Evolutionary conservation across 371 early-diverging fungal genomes (phyloP), one percentile per base, ranked within the genome.

Genomic region (Funneliformis caledonium): DNA sequence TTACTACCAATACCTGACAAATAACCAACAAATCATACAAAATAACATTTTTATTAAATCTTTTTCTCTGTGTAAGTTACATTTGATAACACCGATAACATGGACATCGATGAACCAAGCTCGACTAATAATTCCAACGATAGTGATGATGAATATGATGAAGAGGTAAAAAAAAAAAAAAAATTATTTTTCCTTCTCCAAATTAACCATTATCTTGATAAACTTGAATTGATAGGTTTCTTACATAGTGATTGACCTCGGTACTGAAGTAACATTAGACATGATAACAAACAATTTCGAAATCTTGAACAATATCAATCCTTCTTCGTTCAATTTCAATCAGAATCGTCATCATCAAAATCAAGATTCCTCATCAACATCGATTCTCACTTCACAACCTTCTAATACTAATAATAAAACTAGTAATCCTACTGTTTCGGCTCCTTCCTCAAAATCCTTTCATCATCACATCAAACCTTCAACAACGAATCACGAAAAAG

Each of bases 221-320:
- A 37, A 37, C 19, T 69, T 69, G 19, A 56, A 6, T 47, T 56
- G 56, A n/a, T 19, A 69, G 70, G 43, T 22, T n/a, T 43, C 70
- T 43, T 69, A 69, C n/a, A 43, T 69, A 43, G 22, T 69, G n/a
- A 16, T 69, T n/a, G 70, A 69, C 47, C 45, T 69, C 8, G 70
- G 70, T 43, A 69, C 70, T 1, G 70, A 69, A 69, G 70, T n/a
- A 10, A 69, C 70, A n/a, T 43, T 69, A n/a, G 70, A 69, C 22
- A 69, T 69, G 70, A 43, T 69, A 47, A 69, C 70, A 6, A 43
- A 37, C 2, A 43, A 69, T 43, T 11, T 43, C 22, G 43, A 45
- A 37, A 43, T 69, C 37, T 43, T 69, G 16, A 69, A 69, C 37
- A 69, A 69, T 22, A 43, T 69, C 6, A 69, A 69, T 69, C 22